Evolutionary conservation across 805 yeast genomes (phyloP), one percentile per base, ranked within the genome.

Genomic region (Sungouiella thailandica): DNA sequence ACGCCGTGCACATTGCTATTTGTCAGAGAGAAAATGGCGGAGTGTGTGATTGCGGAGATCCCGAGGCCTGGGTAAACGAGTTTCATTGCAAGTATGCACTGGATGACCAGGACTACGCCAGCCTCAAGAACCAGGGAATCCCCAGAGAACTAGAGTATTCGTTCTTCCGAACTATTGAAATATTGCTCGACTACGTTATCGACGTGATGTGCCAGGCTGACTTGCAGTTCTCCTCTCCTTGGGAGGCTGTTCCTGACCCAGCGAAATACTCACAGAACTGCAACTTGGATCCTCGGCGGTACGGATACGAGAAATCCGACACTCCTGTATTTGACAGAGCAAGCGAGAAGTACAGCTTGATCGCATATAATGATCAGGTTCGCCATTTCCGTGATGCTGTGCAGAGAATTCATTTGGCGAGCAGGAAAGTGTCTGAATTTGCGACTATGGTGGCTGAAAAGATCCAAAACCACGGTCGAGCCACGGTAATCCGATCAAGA

Each of bases 11-110:
- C 36, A 72, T 78, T 12, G 67, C 76, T 25, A 76, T 83, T 5
- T 74, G 81, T 37, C 75, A 74, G 27, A 65, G 84, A 33, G 83
- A 76, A 40, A 82, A 75, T 37, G 85, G 89, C 24, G 93, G 93
- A 0, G 83, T 81, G 13, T 83, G 94, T 54, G 96, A 86, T 50
- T 86, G 96, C 55, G 95, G 96, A 4, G 95, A 87, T 49, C 75
- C 78, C 0, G 95, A 84, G 50, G 94, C 94, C 0, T 87, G 94
- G 88, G 70, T 65, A 4, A 56, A 55, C 11, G 57, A 67, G 1
- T 61, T 77, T 27, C 49, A 61, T 10, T 86, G 95, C 53, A 64
- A 65, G 18, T 33, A 20, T 31, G 43, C 44, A 8, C 13, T 49
- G 43, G 55, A 46, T 5, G 52, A 52, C 3, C n/a, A n/a, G n/a